Evolutionary conservation across 345 rosid genomes (phyloP), one percentile per base, ranked within the genome.

Genomic region (Hibiscus tridactylites): DNA sequence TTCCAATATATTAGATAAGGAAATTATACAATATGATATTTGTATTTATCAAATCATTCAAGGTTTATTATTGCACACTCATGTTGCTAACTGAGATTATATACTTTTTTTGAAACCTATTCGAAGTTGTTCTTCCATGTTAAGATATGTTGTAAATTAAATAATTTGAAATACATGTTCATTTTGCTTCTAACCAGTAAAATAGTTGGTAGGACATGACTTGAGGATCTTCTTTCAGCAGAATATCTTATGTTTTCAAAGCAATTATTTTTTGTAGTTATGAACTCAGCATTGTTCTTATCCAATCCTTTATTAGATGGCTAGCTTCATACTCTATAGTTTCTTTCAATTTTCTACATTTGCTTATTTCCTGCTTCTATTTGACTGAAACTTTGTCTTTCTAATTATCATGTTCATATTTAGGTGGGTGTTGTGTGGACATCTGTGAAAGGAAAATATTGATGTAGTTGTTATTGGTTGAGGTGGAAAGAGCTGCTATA

Each of bases 391-490:
- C 61, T 53, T 53, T 63, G 16, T 52, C 28, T 21, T 52, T 68
- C 16, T 68, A 11, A 33, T 50, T 50, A 35, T 53, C 61, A 52
- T 28, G 61, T 52, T 29, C 60, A 50, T 46, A 69, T 53, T 56
- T 9, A 53, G 29, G 16, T 0, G 10, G 3, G 60, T 24, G 21
- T 69, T 28, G 61, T 0, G 24, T 53, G 35, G 35, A 15, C 2
- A 65, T 46, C 39, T 35, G 4, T 4, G 19, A 12, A 65, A 50
- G 72, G 64, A 37, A 37, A 9, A 37, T 52, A 56, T 6, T 3
- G 52, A 57, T 70, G 73, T 35, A 12, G 63, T 19, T 52, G 52
- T 4, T 70, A 52, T 11, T 11, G 73, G 73, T 35, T 52, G 35
- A 56, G 35, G 17, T 12, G 73, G 73, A 17, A 52, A 67, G 7